These are phyloP conservation scores for Epichloe typhina DNA, from an alignment of 2,329 filamentous ascomycete genomes.

Conservation along the genomic window DNA sequence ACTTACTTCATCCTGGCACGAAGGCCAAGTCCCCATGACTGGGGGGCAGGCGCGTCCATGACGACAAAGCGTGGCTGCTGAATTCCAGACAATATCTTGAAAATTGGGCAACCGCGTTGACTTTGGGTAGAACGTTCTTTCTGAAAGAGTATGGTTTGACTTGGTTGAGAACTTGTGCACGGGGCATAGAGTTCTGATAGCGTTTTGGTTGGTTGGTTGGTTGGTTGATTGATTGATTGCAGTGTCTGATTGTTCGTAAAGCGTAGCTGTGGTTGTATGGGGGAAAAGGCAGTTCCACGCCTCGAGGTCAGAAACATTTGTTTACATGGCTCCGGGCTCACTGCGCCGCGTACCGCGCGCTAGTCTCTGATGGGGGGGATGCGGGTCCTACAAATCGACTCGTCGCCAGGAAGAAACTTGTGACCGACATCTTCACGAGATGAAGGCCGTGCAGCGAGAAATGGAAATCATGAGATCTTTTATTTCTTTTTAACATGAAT, in stretches of 20 bases:
- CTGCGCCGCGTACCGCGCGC: not conserved
- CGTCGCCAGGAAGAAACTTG: too few relatives aligned
- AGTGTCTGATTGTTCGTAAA: conserved; percentile 1
- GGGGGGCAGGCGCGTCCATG: conserved; percentile 10
- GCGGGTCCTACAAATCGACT: not conserved
- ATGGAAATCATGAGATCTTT: too few relatives aligned
- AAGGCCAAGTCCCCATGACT: conserved; percentile 8
- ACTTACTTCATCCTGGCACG: conserved; percentile 8
- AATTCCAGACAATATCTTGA: conserved; percentile 2
- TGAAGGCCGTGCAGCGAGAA: too few relatives aligned
- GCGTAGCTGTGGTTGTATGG: conserved; percentile 2
- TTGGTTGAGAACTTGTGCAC: not conserved
- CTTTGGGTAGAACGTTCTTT: not conserved
- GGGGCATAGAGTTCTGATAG: conserved; percentile 3
- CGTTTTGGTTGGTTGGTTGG: conserved; percentile 1
- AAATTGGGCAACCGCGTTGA: conserved; percentile 5
- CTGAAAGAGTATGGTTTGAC: not conserved
- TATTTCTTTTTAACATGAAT: too few relatives aligned
- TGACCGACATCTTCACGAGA: too few relatives aligned
- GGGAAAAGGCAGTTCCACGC: not conserved
- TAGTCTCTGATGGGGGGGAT: not conserved
- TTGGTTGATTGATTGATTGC: not conserved
- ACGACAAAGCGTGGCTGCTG: conserved; percentile 5
- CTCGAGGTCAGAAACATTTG: conserved; percentile 2
- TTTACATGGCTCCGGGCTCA: conserved; percentile 1